Base-by-base conservation (phyloP, 164 flowering plant genomes). In the Stephania japonica region DNA sequence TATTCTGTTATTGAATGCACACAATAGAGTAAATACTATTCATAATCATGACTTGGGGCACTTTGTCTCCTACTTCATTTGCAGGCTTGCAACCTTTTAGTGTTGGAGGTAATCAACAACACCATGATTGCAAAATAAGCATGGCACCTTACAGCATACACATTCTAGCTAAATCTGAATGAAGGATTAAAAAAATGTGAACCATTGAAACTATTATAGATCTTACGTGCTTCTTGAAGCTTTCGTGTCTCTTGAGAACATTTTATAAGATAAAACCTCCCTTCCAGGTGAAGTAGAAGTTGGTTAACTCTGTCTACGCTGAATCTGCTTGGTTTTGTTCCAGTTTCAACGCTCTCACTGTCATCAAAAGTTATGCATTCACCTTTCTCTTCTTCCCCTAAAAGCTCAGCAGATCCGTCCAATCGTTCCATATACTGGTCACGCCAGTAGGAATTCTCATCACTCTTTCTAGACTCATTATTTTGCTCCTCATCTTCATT, bases 171-270 rank as follows among this genome's bases (percentile, higher is more conserved):
- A 32, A 32, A 32, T 32, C 38, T 32, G 38, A 32, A 32, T 32
- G 3, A 32, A 2, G 4, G 4, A 32, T 32, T 32, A 32, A 32
- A 32, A 32, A 32, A 32, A 32, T 32, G 38, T 32, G 38, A 32
- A 32, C 4, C 38, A 32, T 32, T 32, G 38, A 32, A 32, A 32
- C 38, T 4, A 32, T 32, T 32, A 32, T 32, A 32, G 1, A 32
- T 32, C 97, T 90, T 86, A 93, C 98, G 71, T 77, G 78, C 86
- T 91, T 83, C 99, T 87, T 12, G 98, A 88, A 75, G 99, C 87
- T 85, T 93, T 93, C 6, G 98, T 95, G 68, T 95, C 99, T 56
- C 99, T 86, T 47, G 98, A 97, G 88, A 91, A 95, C 86, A 91
- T 86, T 81, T 80, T 90, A 85, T 90, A 95, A 32, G 99, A 93